phyloP scores from a whole-genome alignment of 306 rosid species.

The Sophora flavescens region DNA sequence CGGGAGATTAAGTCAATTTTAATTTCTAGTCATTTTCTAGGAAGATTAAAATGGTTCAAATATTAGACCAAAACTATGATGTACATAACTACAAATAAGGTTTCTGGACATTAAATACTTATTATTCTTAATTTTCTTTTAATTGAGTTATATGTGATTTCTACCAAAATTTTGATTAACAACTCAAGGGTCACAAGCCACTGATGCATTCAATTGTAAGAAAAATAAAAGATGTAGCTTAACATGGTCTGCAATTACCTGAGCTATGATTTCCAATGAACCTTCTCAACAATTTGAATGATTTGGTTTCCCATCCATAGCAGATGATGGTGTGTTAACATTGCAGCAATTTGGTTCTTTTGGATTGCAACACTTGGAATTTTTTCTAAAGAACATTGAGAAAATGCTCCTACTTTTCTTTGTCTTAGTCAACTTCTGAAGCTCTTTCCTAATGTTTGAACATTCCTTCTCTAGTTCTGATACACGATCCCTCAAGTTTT shows the following conservation, averaged over 20 bases:
- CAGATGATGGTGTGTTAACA: slow-evolving; percentile 40
- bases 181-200: background rate
- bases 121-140: background rate
- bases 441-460: slow-evolving; percentile 69
- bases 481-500: slow-evolving; percentile 72
- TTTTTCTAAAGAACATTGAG: slow-evolving; percentile 65
- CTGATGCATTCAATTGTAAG: background rate
- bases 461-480: slow-evolving; percentile 83
- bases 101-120: background rate
- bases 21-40: background rate
- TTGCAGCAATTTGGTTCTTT: slow-evolving; percentile 46
- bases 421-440: slow-evolving; percentile 64
- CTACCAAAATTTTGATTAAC: slow-evolving; percentile 20
- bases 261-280: slow-evolving; percentile 42
- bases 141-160: background rate
- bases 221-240: slow-evolving; percentile 5
- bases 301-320: slow-evolving; percentile 49
- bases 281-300: slow-evolving; percentile 40
- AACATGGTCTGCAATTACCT: slow-evolving; percentile 28
- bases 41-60: background rate
- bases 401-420: slow-evolving; percentile 81
- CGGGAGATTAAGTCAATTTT: too few species aligned
- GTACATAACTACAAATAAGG: background rate
- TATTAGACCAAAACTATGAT: background rate
- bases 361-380: slow-evolving; percentile 54